Percentiles rank a stretch among this genome's conserved stretches.
Evolutionary conservation across 73 alveolate genomes (phyloP).

Genomic region (Paramecium octaurelia): DNA sequence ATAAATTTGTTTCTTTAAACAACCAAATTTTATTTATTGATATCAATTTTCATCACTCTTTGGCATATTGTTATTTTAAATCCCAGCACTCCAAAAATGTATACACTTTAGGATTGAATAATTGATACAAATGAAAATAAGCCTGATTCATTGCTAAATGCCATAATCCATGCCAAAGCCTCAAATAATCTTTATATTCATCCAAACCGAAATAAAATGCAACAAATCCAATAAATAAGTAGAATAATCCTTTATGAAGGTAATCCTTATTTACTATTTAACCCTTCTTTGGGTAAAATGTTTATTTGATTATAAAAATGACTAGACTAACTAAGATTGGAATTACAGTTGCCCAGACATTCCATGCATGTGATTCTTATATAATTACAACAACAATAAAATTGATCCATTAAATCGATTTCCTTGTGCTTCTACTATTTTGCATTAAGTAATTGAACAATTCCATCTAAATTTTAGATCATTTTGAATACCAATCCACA

Average conservation of each 20-base stretch:
- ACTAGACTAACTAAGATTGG: neutral
- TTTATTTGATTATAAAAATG: neutral
- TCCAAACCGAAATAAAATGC: neutral
- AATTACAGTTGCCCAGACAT: neutral
- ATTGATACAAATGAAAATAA: neutral
- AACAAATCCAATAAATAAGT: neutral
- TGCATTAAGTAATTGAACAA: slow-evolving; percentile 31
- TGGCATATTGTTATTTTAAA: neutral
- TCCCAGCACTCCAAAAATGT: neutral
- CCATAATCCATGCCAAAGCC: slow-evolving; percentile 40
- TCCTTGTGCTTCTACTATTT: neutral
- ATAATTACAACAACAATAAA: neutral
- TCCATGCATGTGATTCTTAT: slow-evolving; percentile 1
- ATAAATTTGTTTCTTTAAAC: neutral
- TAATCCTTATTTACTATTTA: neutral
- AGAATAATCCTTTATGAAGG: neutral
- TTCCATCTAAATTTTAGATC: neutral
- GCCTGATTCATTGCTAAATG: neutral
- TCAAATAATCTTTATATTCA: neutral
- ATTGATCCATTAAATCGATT: neutral
- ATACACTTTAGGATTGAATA: neutral
- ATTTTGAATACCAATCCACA: neutral
- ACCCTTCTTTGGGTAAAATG: neutral
- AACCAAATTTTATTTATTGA: neutral
- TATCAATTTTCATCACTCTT: neutral